Evolutionary conservation across 176 grass and related monocot species (phyloP), one percentile per base, ranked within the genome.

Genomic region (Areca catechu): DNA sequence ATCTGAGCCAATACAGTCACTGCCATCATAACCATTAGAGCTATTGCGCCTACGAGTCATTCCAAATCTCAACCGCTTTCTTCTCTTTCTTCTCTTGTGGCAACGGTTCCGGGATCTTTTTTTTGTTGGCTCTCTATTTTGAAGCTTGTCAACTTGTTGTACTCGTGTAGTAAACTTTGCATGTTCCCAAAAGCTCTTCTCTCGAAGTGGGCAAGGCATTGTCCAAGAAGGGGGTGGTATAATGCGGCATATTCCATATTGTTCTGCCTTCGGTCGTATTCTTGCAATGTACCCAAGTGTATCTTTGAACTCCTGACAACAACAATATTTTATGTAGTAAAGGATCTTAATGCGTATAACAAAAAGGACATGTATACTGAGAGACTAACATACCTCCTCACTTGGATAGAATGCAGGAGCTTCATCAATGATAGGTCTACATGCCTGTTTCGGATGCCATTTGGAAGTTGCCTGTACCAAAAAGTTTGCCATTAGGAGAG

Each of bases 111-210:
- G 82, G 25, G 57, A 54, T 71, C 49, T 75, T 71, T 88, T 98
- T 37, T 81, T 98, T 54, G 23, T 53, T 17, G 93, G 87, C 43
- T 88, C 76, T 24, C 93, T 71, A 60, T 98, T 98, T 53, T 98
- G 93, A 74, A 98, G 86, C 78, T 92, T 98, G 63, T 98, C 78
- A 74, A 97, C 93, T 76, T 92, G 65, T 74, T 97, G 93, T 54
- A 97, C 60, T 68, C 93, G 81, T 62, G 93, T 97, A 68, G 80
- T 92, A 66, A 97, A 97, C 61, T 85, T 69, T 24, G 65, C 51
- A 71, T 15, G 62, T 25, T 72, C 70, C 80, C 83, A 97, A 60
- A 97, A 92, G 51, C 62, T 76, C 53, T 88, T 82, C 25, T 92
- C 81, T 69, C 76, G 91, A 49, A 97, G 76, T 54, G 65, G 70